Evolutionary conservation across 495 filamentous ascomycete genomes (phyloP).

Genomic region (Glarea lozoyensis): DNA sequence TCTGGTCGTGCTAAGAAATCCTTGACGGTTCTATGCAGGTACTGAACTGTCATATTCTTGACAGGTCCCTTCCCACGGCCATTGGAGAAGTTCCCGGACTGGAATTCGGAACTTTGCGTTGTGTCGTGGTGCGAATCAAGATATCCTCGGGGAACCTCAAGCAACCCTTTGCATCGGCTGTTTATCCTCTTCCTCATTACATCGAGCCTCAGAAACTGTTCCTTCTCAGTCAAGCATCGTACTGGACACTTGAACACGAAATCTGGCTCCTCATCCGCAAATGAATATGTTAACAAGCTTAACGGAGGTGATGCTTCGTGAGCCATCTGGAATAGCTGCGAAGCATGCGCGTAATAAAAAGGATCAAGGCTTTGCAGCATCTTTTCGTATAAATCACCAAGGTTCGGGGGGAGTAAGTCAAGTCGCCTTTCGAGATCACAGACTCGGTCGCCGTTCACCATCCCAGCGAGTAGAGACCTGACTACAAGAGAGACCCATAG

Average conservation of each 20-base stretch:
- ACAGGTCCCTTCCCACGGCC: too few species aligned
- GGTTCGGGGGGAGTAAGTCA: conserved; percentile 3
- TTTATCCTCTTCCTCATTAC: background rate
- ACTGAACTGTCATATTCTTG: conserved; percentile 3
- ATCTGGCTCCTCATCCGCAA: background rate
- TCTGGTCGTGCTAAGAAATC: background rate
- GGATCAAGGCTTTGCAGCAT: background rate
- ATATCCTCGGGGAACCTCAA: background rate
- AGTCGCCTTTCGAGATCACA: background rate
- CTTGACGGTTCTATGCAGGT: conserved; percentile 4
- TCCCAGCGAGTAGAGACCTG: background rate
- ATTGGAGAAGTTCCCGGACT: too few species aligned
- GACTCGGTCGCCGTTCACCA: conserved; percentile 1
- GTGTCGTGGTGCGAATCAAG: background rate
- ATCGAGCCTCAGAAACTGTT: too few species aligned
- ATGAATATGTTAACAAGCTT: background rate
- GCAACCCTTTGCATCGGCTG: background rate
- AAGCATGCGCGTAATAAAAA: background rate
- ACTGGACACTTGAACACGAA: background rate
- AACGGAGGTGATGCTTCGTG: background rate
- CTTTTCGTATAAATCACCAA: conserved; percentile 8
- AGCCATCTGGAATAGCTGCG: background rate
- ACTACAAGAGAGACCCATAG: conserved; percentile 25
- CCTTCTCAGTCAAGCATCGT: background rate
- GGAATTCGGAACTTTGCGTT: too few species aligned